Evolutionary conservation across 306 rosid genomes (phyloP).

Genomic region (Cucumis hystrix): DNA sequence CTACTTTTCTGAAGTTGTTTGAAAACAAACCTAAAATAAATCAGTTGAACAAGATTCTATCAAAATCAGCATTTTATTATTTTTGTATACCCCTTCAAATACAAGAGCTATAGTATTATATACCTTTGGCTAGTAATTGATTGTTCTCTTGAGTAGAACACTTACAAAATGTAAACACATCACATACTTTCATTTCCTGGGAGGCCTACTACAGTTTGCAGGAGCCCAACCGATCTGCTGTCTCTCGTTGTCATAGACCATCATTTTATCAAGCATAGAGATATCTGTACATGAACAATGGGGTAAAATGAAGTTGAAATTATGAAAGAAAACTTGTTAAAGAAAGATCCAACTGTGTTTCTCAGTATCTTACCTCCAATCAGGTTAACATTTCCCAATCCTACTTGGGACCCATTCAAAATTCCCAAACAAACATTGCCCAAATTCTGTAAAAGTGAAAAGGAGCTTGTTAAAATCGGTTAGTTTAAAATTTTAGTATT

Average conservation of each 20-base stretch:
- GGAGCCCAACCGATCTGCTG: constrained; percentile 55
- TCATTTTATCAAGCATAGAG: constrained; percentile 44
- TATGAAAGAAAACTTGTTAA: not conserved
- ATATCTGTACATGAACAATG: constrained; percentile 24
- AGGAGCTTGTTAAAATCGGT: not conserved
- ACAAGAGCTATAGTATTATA: not conserved
- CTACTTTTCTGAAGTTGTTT: not conserved
- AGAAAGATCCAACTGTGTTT: not conserved
- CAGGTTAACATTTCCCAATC: constrained; percentile 35
- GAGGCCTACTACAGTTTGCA: constrained; percentile 36
- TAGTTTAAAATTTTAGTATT: no score
- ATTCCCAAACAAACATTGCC: constrained; percentile 76
- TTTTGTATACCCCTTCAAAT: not conserved
- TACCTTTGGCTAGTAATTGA: not conserved
- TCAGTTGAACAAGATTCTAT: not conserved
- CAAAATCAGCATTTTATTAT: not conserved
- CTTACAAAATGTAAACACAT: no score
- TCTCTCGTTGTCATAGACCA: constrained; percentile 66
- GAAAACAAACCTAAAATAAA: not conserved
- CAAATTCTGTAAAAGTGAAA: constrained; percentile 21
- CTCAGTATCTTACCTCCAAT: constrained; percentile 47
- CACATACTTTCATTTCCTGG: constrained; percentile 21
- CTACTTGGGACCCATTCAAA: constrained; percentile 33
- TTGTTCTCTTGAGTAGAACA: not conserved
- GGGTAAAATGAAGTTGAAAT: not conserved